phyloP scores from a whole-genome alignment of 208 protist species.

The Leishmania gerbilli region DNA sequence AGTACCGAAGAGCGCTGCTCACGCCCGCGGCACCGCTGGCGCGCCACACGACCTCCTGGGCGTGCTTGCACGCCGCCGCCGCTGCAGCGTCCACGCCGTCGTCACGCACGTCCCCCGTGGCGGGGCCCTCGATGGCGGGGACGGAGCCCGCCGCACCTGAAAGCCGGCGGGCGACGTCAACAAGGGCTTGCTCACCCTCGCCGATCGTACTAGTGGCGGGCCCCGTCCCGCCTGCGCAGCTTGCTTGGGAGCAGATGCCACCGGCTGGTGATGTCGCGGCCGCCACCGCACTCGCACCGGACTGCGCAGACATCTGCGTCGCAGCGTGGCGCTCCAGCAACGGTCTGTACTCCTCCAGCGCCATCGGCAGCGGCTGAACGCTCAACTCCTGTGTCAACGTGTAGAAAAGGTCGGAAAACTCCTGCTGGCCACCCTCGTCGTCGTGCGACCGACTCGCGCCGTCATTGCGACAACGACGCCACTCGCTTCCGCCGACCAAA shows the following conservation, averaged over 20 bases:
- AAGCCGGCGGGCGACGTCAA: background rate
- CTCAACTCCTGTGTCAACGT: conserved; percentile 11
- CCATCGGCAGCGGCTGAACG: conserved; percentile 14
- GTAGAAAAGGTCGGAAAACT: conserved; percentile 2
- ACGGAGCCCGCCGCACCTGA: background rate
- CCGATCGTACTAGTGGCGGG: background rate
- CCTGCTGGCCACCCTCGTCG: background rate
- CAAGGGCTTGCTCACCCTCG: background rate
- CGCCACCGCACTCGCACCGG: background rate
- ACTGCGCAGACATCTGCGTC: background rate
- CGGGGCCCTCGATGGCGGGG: background rate
- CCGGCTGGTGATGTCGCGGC: background rate
- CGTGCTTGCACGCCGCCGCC: conserved; percentile 38
- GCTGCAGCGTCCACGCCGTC: background rate
- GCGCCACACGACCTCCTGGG: conserved; percentile 45
- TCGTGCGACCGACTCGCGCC: background rate
- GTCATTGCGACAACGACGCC: background rate
- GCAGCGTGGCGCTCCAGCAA: background rate
- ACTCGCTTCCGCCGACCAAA: background rate
- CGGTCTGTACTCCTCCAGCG: conserved; percentile 19
- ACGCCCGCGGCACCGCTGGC: conserved; percentile 50
- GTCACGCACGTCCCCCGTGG: background rate
- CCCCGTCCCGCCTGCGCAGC: background rate
- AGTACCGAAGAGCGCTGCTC: conserved; percentile 26
- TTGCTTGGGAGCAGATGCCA: background rate